Evolutionary conservation across 768 basidiomycete species (phyloP), one percentile per base, ranked within the genome.

Genomic region (Polyporus arcularius): DNA sequence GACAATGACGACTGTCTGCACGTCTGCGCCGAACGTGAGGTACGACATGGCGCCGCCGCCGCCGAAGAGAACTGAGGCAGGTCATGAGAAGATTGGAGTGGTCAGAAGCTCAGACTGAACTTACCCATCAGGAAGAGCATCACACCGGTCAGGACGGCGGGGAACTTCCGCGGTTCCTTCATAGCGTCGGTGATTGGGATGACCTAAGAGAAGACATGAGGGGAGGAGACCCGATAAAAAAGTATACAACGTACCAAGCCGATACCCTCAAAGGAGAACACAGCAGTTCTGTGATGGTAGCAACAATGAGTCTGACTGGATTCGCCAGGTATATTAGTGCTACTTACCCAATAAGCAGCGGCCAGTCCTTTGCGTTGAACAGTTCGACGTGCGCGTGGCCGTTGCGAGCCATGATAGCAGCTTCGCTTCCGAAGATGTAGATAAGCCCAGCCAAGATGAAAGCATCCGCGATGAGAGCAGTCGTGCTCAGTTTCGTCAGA

Each of bases 141-240:
- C 58, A 98, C 96, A 11, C 88, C 90, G 9, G 92, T 91, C 49
- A 99, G 75, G 4, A 89, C 93, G 50, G 74, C 78, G 4, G 96
- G 95, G 82, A 98, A 97, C 75, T 94, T 95, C 68, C 84, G 87
- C 2, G 96, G 97, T 71, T 98, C 94, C 28, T 84, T 83, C 97
- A 99, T 99, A 5, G 96, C 88, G 71, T 99, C 96, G 12, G 93
- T 94, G 68, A 99, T 97, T 18, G 97, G 97, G 62, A 99, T 92
- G 63, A 99, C 79, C 83, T 89, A 70, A 26, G 14, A 16, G 26
- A 53, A 30, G n/a, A 64, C 10, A 15, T 38, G 48, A 60, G 67
- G 21, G 21, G 21, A 26, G 21, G 2, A 2, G 21, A 26, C 1
- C 21, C 21, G 2, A 26, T 26, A 26, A 26, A 26, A 26, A 26